phyloP scores from a whole-genome alignment of 2,329 filamentous ascomycete genomes.

The Aspergillus intermedius region DNA sequence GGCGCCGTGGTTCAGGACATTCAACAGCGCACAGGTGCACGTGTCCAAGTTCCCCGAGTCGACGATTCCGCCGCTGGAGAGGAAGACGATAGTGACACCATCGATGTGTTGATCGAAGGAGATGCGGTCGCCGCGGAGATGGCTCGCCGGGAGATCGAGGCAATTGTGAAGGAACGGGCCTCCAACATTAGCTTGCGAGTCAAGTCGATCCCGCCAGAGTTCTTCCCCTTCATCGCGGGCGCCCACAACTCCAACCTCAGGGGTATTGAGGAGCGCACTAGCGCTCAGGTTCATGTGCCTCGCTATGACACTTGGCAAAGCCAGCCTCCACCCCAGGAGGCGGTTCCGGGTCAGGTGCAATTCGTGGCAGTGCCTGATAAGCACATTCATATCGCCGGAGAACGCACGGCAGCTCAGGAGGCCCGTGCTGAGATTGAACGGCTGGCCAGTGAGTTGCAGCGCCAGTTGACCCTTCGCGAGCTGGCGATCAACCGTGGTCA shows the following conservation, averaged over 20 bases:
- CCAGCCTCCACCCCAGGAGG: conserved; percentile 59
- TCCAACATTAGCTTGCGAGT: conserved; percentile 76
- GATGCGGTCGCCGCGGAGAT: conserved; percentile 81
- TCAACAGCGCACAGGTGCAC: conserved; percentile 81
- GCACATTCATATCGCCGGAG: conserved; percentile 79
- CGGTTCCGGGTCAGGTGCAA: conserved; percentile 57
- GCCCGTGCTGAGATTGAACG: conserved; percentile 75
- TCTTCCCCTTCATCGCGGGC: conserved; percentile 91
- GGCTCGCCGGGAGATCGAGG: conserved; percentile 75
- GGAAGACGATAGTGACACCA: conserved; percentile 68
- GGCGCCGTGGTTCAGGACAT: conserved; percentile 86
- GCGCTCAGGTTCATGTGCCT: conserved; percentile 76
- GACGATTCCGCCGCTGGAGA: conserved; percentile 60
- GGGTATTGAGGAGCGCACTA: conserved; percentile 64
- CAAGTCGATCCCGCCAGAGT: conserved; percentile 78
- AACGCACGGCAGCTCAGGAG: conserved; percentile 73
- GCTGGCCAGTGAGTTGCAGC: conserved; percentile 66
- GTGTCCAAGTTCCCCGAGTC: conserved; percentile 79
- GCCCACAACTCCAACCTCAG: conserved; percentile 62
- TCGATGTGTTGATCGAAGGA: conserved; percentile 84
- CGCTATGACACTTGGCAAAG: conserved; percentile 67
- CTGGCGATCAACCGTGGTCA: conserved; percentile 75
- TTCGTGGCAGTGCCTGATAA: conserved; percentile 68
- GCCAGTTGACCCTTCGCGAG: conserved; percentile 69
- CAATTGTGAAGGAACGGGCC: conserved; percentile 79